A percentile compares a stretch with the other conserved stretches of the same genome.
These are phyloP conservation scores for Vigna trinervia DNA, from an alignment of 306 rosid species.

Conservation along the genomic window DNA sequence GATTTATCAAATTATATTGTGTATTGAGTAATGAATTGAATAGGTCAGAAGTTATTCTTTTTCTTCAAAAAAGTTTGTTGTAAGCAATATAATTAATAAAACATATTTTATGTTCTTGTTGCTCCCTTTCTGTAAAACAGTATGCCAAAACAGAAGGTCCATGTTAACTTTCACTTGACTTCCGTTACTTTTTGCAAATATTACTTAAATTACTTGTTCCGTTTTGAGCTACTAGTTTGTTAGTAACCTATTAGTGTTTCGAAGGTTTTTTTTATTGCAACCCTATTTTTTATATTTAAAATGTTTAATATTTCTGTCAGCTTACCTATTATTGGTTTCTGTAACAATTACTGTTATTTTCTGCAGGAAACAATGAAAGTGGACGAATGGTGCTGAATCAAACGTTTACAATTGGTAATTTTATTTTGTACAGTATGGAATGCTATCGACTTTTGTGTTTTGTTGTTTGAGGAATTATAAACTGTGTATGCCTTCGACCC, in stretches of 20 bases:
- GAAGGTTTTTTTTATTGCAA: slow-evolving; percentile 18
- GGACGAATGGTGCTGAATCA: slow-evolving; percentile 90
- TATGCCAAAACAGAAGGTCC: slow-evolving; percentile 31
- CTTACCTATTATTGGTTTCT: slow-evolving; percentile 29
- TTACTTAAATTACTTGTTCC: slow-evolving; percentile 25
- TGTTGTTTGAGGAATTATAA: slow-evolving; percentile 32
- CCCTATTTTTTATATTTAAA: slow-evolving; percentile 5
- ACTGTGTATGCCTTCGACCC: background rate
- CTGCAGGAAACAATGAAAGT: slow-evolving; percentile 82
- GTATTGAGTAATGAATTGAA: slow-evolving; percentile 6
- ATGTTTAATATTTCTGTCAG: slow-evolving; percentile 4
- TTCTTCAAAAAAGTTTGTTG: slow-evolving; percentile 12
- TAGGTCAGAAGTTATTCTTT: slow-evolving; percentile 19
- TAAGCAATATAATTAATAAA: slow-evolving; percentile 12
- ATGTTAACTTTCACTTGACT: slow-evolving; percentile 25
- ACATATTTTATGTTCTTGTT: slow-evolving; percentile 1
- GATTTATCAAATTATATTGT: slow-evolving; percentile 21
- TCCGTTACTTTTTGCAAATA: slow-evolving; percentile 23
- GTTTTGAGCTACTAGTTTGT: slow-evolving; percentile 16
- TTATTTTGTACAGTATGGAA: slow-evolving; percentile 23
- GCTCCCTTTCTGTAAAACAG: background rate
- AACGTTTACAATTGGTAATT: slow-evolving; percentile 93
- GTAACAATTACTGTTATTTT: slow-evolving; percentile 33
- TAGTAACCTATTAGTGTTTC: background rate
- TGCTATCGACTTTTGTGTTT: slow-evolving; percentile 22